phyloP scores from a whole-genome alignment of 1,284 basidiomycete genomes.

The Melanopsichium pennsylvanicum region DNA sequence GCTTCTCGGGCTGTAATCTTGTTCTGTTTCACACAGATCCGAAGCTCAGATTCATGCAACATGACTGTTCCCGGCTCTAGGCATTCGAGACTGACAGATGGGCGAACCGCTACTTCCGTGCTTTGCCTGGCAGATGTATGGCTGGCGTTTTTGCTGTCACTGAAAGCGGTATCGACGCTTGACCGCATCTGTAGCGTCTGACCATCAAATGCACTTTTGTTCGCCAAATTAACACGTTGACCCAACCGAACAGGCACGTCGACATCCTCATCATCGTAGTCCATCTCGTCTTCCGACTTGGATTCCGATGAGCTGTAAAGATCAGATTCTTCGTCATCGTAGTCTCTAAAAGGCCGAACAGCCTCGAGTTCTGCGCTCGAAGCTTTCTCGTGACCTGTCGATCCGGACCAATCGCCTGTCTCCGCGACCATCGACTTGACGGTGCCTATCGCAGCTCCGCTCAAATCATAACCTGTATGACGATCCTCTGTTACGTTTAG shows the following conservation, averaged over 20 bases:
- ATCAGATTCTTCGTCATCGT: conserved; percentile 40
- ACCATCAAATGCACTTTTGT: not conserved
- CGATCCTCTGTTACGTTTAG: conserved; percentile 19
- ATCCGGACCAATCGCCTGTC: conserved; percentile 30
- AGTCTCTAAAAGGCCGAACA: conserved; percentile 26
- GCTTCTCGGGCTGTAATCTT: not conserved
- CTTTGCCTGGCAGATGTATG: not conserved
- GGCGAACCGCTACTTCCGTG: not conserved
- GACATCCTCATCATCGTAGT: conserved; percentile 10
- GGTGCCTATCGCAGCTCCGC: conserved; percentile 9
- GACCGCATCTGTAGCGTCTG: not conserved
- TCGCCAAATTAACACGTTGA: conserved; percentile 21
- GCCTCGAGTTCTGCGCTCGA: not conserved
- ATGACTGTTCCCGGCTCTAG: conserved; percentile 13
- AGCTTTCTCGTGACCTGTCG: conserved; percentile 1
- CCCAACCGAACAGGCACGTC: conserved; percentile 39
- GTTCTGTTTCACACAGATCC: conserved; percentile 19
- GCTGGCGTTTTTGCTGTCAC: not conserved
- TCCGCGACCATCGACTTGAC: conserved; percentile 43
- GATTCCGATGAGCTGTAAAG: conserved; percentile 31
- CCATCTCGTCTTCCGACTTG: conserved; percentile 23
- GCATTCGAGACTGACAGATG: conserved; percentile 16
- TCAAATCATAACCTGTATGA: conserved; percentile 24
- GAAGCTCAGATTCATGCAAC: conserved; percentile 17
- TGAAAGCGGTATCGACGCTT: not conserved